These are phyloP conservation scores for Salix purpurea DNA, from an alignment of 345 rosid genomes.

Conservation along the genomic window DNA sequence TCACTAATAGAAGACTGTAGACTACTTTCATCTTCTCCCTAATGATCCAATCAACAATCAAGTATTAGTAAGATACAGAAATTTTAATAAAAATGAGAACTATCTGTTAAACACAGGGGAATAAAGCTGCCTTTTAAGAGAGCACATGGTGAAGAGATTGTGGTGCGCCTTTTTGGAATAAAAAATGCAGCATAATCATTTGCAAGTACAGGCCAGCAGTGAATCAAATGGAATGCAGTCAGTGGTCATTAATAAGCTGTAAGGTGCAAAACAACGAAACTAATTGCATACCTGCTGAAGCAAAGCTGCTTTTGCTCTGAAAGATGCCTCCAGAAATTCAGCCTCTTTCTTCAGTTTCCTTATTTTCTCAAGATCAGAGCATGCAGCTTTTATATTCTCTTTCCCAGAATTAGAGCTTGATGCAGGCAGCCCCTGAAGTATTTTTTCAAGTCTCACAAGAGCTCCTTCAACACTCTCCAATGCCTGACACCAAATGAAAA, in stretches of 20 bases:
- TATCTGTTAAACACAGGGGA: neutral
- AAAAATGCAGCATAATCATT: neutral
- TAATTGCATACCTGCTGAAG: constrained; percentile 60
- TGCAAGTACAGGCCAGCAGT: neutral
- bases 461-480: constrained; percentile 90
- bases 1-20: constrained; percentile 40
- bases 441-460: constrained; percentile 69
- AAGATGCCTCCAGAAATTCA: constrained; percentile 94
- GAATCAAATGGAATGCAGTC: neutral
- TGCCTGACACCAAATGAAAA: constrained; percentile 51
- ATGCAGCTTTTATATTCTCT: constrained; percentile 86
- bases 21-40: constrained; percentile 60
- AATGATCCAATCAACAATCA: constrained; percentile 18
- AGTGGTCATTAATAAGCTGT: neutral
- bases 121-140: neutral
- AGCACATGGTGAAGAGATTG: neutral
- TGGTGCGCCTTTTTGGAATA: neutral
- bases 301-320: constrained; percentile 89
- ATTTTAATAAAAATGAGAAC: constrained; percentile 1
- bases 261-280: neutral
- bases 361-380: constrained; percentile 92
- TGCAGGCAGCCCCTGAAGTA: constrained; percentile 71
- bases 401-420: constrained; percentile 77
- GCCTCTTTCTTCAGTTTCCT: constrained; percentile 98
- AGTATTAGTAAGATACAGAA: constrained; percentile 7